Evolutionary conservation across 2,329 filamentous ascomycete species (phyloP).

Genomic region (Aulographum hederae): DNA sequence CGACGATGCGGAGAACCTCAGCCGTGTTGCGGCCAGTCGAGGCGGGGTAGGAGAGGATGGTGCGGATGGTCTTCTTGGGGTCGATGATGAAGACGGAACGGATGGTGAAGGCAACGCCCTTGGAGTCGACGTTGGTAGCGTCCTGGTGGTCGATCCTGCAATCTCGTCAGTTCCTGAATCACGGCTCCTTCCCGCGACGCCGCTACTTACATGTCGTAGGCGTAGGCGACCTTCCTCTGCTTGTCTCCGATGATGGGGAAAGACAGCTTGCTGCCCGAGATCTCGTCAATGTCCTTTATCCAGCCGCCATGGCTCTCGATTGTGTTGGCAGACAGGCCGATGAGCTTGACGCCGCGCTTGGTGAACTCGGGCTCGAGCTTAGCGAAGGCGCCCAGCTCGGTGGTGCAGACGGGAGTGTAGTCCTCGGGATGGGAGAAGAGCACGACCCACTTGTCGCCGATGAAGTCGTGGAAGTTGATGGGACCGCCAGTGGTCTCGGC

Average conservation of each 20-base stretch:
- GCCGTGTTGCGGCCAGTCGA: conserved; percentile 39
- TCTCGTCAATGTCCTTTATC: conserved; percentile 35
- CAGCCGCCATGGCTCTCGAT: conserved; percentile 31
- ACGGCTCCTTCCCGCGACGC: not conserved
- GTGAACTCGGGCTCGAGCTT: conserved; percentile 46
- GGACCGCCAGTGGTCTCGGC: conserved; percentile 47
- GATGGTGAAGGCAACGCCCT: conserved; percentile 43
- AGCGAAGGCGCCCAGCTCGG: conserved; percentile 43
- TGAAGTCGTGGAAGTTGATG: conserved; percentile 56
- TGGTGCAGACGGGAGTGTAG: conserved; percentile 43
- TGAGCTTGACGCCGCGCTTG: conserved; percentile 43
- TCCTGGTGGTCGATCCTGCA: conserved; percentile 31
- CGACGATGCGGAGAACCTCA: conserved; percentile 32
- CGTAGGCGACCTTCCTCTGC: conserved; percentile 30
- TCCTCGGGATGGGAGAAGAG: conserved; percentile 53
- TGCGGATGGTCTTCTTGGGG: conserved; percentile 44
- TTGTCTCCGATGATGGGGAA: conserved; percentile 37
- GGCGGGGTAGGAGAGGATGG: conserved; percentile 43
- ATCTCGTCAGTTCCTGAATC: not conserved
- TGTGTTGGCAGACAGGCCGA: conserved; percentile 35
- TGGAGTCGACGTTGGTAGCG: conserved; percentile 38
- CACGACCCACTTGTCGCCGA: conserved; percentile 50
- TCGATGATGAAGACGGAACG: conserved; percentile 48
- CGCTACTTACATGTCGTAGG: conserved; percentile 29
- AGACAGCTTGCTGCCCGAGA: conserved; percentile 25